Evolutionary conservation across 2,329 filamentous ascomycete species (phyloP), one percentile per base, ranked within the genome.

Genomic region (Chrysosporium queenslandicum): DNA sequence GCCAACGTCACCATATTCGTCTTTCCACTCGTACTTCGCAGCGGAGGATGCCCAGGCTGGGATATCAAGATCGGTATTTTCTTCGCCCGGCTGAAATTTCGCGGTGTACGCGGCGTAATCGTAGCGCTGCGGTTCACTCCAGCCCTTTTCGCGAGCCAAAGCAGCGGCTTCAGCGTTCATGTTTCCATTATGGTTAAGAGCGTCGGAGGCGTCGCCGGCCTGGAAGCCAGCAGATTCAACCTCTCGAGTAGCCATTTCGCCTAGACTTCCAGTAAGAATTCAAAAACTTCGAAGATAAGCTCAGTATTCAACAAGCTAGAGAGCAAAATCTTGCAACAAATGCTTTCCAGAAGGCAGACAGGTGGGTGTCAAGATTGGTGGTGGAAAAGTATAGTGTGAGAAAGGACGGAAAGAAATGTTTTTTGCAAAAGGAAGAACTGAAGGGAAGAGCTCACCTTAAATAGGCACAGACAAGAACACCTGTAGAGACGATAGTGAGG

Each of bases 1-100:
- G 5, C 85, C 91, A 50, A 98, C 74, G 37, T 97, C 91, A 1
- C 91, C 92, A 59, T 78, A 86, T 2, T 94, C 87, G 9, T 89
- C 88, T 16, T 82, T 77, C 85, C 86, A 97, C 62, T 90, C 80
- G 60, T 97, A 97, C 40, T 85, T 75, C 0, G 65, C 70, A n/a
- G 81, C 83, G 51, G 78, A 78, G 34, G 73, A 72, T 48, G 74
- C 72, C 79, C 74, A 81, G n/a, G 61, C 55, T 2, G 64, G 60
- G 9, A 18, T 34, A 27, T 52, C 37, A 41, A 59, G 20, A 20
- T 56, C 55, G 25, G 30, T 42, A 23, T 25, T 34, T 1, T 61
- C 57, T 4, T 61, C 59, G 14, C 51, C 55, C 48, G 60, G 57
- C 12, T 55, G 32, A 25, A 32, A 52, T n/a, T 3, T 34, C 16